phyloP scores from a whole-genome alignment of 2,329 filamentous ascomycete species.

The Penicillium paneum region DNA sequence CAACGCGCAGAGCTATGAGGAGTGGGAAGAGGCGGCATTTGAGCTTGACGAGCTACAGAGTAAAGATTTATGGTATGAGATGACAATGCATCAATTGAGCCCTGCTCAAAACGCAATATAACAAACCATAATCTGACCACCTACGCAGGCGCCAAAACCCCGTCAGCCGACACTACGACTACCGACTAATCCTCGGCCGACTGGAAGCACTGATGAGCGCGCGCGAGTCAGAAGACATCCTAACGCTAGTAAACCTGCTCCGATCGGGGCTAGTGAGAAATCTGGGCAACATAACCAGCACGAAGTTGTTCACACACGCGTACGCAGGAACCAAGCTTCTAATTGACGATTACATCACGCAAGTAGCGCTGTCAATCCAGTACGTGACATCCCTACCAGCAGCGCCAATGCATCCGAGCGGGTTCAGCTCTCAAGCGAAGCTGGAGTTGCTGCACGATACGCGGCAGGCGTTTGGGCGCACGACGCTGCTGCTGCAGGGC shows the following conservation, averaged over 20 bases:
- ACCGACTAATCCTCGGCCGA: constrained; percentile 75
- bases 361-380: constrained; percentile 76
- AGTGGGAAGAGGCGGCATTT: constrained; percentile 82
- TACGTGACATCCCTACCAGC: constrained; percentile 69
- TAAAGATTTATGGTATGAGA: constrained; percentile 68
- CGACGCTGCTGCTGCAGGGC: constrained; percentile 80
- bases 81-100: not conserved
- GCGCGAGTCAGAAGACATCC: constrained; percentile 67
- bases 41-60: constrained; percentile 79
- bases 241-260: constrained; percentile 73
- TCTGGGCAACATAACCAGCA: constrained; percentile 82
- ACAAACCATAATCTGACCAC: not conserved
- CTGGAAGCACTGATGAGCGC: constrained; percentile 67
- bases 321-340: constrained; percentile 86
- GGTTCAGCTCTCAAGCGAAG: constrained; percentile 71
- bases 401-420: constrained; percentile 47
- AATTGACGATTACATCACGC: constrained; percentile 85
- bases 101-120: not conserved
- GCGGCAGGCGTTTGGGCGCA: constrained; percentile 81
- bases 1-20: constrained; percentile 69
- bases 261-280: constrained; percentile 76
- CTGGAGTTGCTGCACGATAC: constrained; percentile 84
- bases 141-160: constrained; percentile 72
- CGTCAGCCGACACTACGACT: constrained; percentile 79
- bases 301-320: constrained; percentile 76